These are phyloP conservation scores for Wickerhamiella vanderwaltii DNA, from an alignment of 805 yeast genomes.

Conservation along the genomic window DNA sequence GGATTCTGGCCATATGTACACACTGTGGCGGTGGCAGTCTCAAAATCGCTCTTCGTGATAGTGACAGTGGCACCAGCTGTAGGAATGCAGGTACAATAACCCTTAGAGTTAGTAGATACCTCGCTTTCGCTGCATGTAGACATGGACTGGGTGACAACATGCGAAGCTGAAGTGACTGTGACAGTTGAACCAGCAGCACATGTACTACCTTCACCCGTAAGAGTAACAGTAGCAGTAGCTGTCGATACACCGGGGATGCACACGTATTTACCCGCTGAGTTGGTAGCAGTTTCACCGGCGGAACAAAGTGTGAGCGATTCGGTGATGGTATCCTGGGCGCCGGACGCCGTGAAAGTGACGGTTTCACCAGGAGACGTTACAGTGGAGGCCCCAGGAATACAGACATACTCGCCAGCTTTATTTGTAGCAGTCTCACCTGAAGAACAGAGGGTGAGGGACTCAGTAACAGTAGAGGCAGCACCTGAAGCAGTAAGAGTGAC, in stretches of 20 bases:
- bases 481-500: slow-evolving; percentile 8
- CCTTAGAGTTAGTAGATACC: slow-evolving; percentile 5
- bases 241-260: slow-evolving; percentile 10
- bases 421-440: slow-evolving; percentile 6
- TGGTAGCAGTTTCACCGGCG: slow-evolving; percentile 7
- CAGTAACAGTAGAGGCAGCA: background rate
- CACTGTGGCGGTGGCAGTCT: slow-evolving; percentile 9
- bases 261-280: slow-evolving; percentile 2
- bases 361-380: slow-evolving; percentile 10
- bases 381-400: slow-evolving; percentile 6
- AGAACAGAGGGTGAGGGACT: slow-evolving; percentile 1
- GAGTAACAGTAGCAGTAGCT: slow-evolving; percentile 3
- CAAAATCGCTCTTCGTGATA: background rate
- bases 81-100: slow-evolving; percentile 8
- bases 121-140: slow-evolving; percentile 8
- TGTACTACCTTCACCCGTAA: slow-evolving; percentile 10
- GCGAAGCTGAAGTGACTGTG: slow-evolving; percentile 3
- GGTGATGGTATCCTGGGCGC: background rate
- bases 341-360: slow-evolving; percentile 5
- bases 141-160: slow-evolving; percentile 1
- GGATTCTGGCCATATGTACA: slow-evolving; percentile 3
- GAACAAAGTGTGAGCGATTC: slow-evolving; percentile 2
- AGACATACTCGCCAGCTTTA: slow-evolving; percentile 2
- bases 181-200: slow-evolving; percentile 7
- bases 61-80: slow-evolving; percentile 7